Base-by-base conservation (phyloP, 208 protist species). In the Crithidia thermophila region DNA sequence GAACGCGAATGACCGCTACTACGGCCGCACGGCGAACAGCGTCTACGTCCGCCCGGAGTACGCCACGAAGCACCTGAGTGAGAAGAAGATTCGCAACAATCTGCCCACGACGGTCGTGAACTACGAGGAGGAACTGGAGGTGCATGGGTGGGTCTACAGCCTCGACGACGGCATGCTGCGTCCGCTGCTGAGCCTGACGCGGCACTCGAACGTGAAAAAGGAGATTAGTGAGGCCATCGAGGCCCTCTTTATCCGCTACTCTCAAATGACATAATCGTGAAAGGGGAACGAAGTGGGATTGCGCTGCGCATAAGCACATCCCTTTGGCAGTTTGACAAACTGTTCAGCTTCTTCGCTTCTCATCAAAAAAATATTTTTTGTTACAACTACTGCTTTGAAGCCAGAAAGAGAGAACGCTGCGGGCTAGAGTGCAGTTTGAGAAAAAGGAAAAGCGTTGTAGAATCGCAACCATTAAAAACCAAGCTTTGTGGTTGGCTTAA, bases 71-170 rank as follows among this genome's bases (percentile, higher is more conserved):
- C 55, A 61, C 27, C 27, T 49, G 8, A 46, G 39, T 28, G 40
- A 61, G 16, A 49, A 40, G 18, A 59, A 42, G 52, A 37, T 61
- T 10, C 55, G 55, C 55, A 61, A 36, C 55, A 31, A 37, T 14
- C 20, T 46, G 10, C 30, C 58, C 9, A 30, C 30, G 20, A 40
- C 58, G 14, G 58, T 39, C 43, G 30, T 64, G 43, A 52, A 50
- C 43, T 20, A 42, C 21, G 73, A 70, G 21, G 68, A 81, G 33
- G 75, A 81, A 56, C 72, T 91, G 42, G 77, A 89, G 65, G 79
- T 90, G 42, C 87, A 94, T 45, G 87, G 87, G 0, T 91, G 87
- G 87, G 81, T 88, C 55, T 90, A 89, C 70, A 83, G 84, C 11
- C 68, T 94, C 10, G 70, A 87, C 37, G 77, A 89, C 46, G 87